These are phyloP conservation scores for Quambalaria eucalypti DNA, from an alignment of 1,284 basidiomycete species.

Conservation along the genomic window DNA sequence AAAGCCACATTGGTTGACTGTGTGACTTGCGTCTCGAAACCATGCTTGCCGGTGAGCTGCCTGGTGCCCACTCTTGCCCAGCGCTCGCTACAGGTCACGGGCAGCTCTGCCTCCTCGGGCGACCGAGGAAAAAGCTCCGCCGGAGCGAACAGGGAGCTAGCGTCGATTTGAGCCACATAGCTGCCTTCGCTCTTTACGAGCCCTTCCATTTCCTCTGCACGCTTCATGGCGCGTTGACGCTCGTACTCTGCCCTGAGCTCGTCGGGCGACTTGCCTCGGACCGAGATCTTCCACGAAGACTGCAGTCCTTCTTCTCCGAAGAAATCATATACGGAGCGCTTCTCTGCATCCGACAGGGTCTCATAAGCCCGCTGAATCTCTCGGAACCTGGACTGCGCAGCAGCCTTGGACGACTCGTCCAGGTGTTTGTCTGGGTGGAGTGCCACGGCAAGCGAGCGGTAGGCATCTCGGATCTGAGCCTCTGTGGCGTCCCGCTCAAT, in stretches of 20 bases:
- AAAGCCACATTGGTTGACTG: constrained; percentile 16
- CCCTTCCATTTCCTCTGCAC: constrained; percentile 51
- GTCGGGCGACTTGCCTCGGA: constrained; percentile 51
- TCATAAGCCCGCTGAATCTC: constrained; percentile 68
- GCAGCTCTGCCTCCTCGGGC: constrained; percentile 57
- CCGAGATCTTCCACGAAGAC: constrained; percentile 51
- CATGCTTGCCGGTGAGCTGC: constrained; percentile 39
- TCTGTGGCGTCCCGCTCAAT: constrained; percentile 59
- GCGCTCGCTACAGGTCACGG: constrained; percentile 19
- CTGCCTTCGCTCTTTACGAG: constrained; percentile 54
- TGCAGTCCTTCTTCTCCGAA: constrained; percentile 59
- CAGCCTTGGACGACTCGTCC: constrained; percentile 55
- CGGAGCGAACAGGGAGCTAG: constrained; percentile 32
- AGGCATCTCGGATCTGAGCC: constrained; percentile 63
- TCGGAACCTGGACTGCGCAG: constrained; percentile 61
- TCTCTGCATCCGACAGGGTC: constrained; percentile 63
- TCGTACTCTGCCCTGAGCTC: constrained; percentile 56
- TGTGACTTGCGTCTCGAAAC: constrained; percentile 37
- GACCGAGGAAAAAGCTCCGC: constrained; percentile 67
- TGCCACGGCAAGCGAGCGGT: constrained; percentile 62
- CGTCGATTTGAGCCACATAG: constrained; percentile 37
- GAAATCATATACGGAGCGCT: constrained; percentile 67
- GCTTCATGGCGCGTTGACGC: constrained; percentile 50
- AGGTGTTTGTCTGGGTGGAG: constrained; percentile 76
- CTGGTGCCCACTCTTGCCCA: constrained; percentile 21